A percentile compares a stretch with the other conserved stretches of the same genome.
Conservation (phyloP, 768 basidiomycete genomes). For the Agrocybe pediades region DNA sequence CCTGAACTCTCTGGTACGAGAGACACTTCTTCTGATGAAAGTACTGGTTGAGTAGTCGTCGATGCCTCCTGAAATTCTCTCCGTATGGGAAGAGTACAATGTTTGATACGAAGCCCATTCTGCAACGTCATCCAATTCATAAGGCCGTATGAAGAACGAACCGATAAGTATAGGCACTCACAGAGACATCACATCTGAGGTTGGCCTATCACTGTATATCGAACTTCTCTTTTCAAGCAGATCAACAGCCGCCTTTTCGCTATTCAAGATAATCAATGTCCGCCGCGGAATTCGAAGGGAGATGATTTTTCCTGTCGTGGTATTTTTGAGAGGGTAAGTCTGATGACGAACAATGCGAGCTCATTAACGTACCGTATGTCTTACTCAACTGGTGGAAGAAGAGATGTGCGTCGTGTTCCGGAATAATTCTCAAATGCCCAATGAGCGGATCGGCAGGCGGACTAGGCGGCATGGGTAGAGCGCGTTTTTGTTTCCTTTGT, state of each 20-base stretch:
- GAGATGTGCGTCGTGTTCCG: conserved; percentile 22
- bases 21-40: conserved; percentile 40
- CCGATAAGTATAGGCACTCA: conserved; percentile 19
- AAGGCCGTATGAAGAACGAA: background rate
- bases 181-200: conserved; percentile 1
- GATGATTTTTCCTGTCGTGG: conserved; percentile 30
- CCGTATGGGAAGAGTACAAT: conserved; percentile 49
- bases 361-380: conserved; percentile 28
- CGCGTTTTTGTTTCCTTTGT: too few relatives aligned
- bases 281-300: conserved; percentile 56
- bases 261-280: conserved; percentile 53
- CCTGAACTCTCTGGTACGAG: conserved; percentile 38
- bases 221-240: conserved; percentile 64
- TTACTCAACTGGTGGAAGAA: conserved; percentile 23
- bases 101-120: conserved; percentile 51
- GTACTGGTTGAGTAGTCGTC: conserved; percentile 44
- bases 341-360: background rate
- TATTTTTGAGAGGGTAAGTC: background rate
- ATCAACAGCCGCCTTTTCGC: conserved; percentile 45
- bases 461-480: too few relatives aligned
- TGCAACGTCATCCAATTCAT: conserved; percentile 22
- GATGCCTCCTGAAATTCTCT: conserved; percentile 47
- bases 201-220: conserved; percentile 61
- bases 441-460: conserved; percentile 38
- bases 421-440: conserved; percentile 38